A percentile compares a stretch with the other conserved stretches of the same genome.
phyloP scores from a whole-genome alignment of 108 stramenopile genomes.

The Fragilaria crotonensis region DNA sequence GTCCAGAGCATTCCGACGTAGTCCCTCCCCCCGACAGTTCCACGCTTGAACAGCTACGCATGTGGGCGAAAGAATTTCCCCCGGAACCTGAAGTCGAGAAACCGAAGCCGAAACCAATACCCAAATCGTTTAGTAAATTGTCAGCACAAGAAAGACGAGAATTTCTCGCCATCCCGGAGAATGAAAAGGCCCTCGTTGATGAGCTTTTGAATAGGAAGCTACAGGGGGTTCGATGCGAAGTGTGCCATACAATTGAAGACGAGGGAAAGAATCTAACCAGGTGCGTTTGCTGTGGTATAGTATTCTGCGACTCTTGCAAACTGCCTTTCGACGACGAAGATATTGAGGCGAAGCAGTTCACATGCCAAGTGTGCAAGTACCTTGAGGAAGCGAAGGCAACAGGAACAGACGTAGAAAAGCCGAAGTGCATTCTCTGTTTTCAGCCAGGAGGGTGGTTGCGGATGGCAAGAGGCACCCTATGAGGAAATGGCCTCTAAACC shows the following conservation, averaged over 20 bases:
- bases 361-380: constrained; percentile 43
- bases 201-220: constrained; percentile 39
- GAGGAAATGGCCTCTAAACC: constrained; percentile 28
- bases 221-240: constrained; percentile 50
- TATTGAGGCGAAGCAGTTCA: constrained; percentile 6
- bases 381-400: constrained; percentile 19
- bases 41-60: constrained; percentile 40
- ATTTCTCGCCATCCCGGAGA: constrained; percentile 40
- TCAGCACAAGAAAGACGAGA: constrained; percentile 42
- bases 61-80: constrained; percentile 61
- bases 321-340: constrained; percentile 16
- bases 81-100: constrained; percentile 40
- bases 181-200: constrained; percentile 43
- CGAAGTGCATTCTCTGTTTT: constrained; percentile 67
- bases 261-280: constrained; percentile 24
- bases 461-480: constrained; percentile 37
- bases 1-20: constrained; percentile 63
- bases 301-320: constrained; percentile 51
- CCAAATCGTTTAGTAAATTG: constrained; percentile 56
- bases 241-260: constrained; percentile 46
- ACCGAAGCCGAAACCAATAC: constrained; percentile 22
- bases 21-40: constrained; percentile 32
- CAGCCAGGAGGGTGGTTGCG: constrained; percentile 46
- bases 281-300: constrained; percentile 43
- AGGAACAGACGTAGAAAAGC: constrained; percentile 23